Conservation (phyloP, 495 filamentous ascomycete species). For the Neurospora sp. region DNA sequence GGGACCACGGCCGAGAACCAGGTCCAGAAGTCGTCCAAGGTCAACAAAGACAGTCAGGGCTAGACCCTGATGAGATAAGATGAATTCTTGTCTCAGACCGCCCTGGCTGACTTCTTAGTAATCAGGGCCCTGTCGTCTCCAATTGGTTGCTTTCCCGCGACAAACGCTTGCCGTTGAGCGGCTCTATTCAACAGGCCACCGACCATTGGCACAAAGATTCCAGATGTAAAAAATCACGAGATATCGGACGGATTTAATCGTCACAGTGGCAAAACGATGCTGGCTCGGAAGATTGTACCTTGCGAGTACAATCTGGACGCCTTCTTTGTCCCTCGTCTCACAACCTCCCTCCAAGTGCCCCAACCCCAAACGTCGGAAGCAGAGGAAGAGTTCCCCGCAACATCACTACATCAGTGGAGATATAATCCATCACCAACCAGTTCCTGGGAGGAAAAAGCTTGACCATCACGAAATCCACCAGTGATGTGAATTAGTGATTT, state of each 20-base stretch:
- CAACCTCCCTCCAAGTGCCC: not conserved
- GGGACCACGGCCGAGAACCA: not conserved
- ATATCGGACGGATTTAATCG: not conserved
- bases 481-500: not conserved
- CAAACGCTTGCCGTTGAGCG: not conserved
- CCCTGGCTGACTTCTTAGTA: not conserved
- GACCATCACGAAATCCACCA: not conserved
- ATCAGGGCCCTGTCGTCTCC: not conserved
- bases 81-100: not conserved
- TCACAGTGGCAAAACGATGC: not conserved
- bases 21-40: not conserved
- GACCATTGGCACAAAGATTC: not conserved
- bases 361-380: not conserved
- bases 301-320: not conserved
- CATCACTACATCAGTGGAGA: not conserved
- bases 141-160: not conserved
- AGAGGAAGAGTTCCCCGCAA: not conserved
- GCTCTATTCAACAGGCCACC: no score
- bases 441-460: not conserved
- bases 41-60: not conserved
- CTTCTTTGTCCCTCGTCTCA: not conserved
- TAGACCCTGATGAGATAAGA: not conserved
- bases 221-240: not conserved
- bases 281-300: not conserved
- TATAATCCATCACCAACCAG: not conserved